phyloP scores from a whole-genome alignment of 352 stramenopile species.

The Globisporangium emineosum region DNA sequence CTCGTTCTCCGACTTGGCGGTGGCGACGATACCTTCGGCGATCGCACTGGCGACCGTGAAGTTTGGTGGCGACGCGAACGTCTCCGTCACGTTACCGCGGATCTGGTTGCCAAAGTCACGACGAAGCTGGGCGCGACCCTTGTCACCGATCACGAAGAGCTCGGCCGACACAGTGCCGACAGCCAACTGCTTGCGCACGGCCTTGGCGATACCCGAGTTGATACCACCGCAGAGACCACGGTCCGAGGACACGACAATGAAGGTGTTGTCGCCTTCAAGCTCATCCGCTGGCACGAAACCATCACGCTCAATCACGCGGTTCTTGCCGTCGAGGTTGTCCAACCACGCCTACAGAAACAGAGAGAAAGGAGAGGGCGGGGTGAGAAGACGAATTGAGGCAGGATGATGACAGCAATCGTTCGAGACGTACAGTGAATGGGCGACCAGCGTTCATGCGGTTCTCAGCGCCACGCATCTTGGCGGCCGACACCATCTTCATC shows the following conservation, averaged over 20 bases:
- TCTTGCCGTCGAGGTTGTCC: constrained; percentile 75
- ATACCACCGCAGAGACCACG: constrained; percentile 98
- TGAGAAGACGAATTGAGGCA: neutral
- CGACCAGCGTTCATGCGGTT: constrained; percentile 79
- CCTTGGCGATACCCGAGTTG: constrained; percentile 96
- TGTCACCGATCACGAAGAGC: constrained; percentile 96
- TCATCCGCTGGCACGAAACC: constrained; percentile 83
- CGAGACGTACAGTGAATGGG: constrained; percentile 63
- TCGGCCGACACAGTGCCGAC: constrained; percentile 68
- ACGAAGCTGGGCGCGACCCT: constrained; percentile 92
- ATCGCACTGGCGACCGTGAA: constrained; percentile 93
- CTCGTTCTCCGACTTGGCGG: constrained; percentile 85
- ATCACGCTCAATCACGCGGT: constrained; percentile 86
- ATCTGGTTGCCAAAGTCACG: constrained; percentile 74
- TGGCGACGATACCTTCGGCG: constrained; percentile 81
- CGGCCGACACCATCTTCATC: constrained; percentile 99
- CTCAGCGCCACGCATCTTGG: constrained; percentile 98
- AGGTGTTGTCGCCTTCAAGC: constrained; percentile 83
- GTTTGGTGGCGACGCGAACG: constrained; percentile 75
- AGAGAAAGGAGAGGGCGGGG: neutral
- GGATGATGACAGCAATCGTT: neutral
- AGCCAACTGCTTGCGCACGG: constrained; percentile 78
- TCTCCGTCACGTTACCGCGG: constrained; percentile 80
- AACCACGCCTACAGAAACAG: constrained; percentile 39
- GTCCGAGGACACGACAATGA: constrained; percentile 97